These are phyloP conservation scores for Glonium stellatum DNA, from an alignment of 495 filamentous ascomycete genomes.

Conservation along the genomic window DNA sequence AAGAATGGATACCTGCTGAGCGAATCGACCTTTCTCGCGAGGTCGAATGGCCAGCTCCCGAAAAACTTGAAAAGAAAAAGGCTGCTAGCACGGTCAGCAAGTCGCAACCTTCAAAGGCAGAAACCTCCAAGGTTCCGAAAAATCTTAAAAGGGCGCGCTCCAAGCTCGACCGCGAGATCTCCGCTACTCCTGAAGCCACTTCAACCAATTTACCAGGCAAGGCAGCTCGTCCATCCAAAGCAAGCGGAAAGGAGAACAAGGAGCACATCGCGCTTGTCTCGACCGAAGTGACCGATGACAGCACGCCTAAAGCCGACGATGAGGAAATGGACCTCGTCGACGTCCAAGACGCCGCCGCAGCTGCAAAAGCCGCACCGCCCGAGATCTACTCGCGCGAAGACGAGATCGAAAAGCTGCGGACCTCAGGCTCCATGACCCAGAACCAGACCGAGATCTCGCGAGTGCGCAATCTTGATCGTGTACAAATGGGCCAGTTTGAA, in stretches of 20 bases:
- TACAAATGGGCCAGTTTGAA: conserved; percentile 89
- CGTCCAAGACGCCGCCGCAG: conserved; percentile 53
- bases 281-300: conserved; percentile 38
- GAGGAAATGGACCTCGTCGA: conserved; percentile 57
- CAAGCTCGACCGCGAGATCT: conserved; percentile 49
- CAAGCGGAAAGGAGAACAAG: conserved; percentile 60
- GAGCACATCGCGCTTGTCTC: conserved; percentile 48
- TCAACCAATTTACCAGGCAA: conserved; percentile 46
- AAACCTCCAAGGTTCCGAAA: conserved; percentile 44
- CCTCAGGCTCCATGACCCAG: conserved; percentile 94
- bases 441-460: conserved; percentile 95
- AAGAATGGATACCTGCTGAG: conserved; percentile 76
- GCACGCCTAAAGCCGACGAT: conserved; percentile 53
- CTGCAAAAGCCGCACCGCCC: conserved; percentile 45
- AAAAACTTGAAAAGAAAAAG: conserved; percentile 63
- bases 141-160: conserved; percentile 46
- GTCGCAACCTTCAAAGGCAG: conserved; percentile 29
- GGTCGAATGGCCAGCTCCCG: conserved; percentile 71
- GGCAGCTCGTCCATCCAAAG: conserved; percentile 45
- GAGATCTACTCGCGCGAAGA: conserved; percentile 72
- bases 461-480: conserved; percentile 82
- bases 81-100: conserved; percentile 33
- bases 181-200: conserved; percentile 48
- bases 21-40: conserved; percentile 75
- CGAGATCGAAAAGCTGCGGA: conserved; percentile 91